Evolutionary conservation across 352 stramenopile species (phyloP), one percentile per base, ranked within the genome.

Genomic region (Phytophthora palmivora): DNA sequence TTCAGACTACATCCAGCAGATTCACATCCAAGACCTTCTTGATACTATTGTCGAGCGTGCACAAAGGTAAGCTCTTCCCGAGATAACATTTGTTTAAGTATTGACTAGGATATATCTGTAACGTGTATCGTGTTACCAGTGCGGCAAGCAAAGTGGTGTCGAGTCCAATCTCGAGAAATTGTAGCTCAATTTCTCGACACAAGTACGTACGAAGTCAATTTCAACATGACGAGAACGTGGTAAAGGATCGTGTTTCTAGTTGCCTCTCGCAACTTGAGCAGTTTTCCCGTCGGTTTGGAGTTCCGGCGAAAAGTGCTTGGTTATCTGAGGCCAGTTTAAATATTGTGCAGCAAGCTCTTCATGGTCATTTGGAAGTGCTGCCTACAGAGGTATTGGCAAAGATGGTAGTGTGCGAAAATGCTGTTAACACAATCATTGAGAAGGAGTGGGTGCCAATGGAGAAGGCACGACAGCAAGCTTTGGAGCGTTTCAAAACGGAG

Each of bases 381-480:
- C 74, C 83, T 8, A 62, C 74, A 0, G 67, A 82, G 1, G 78
- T 91, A 0, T 74, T 91, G 36, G 58, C 78, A 43, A 71, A 62
- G 21, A 92, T 92, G 79, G 49, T 89, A 19, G 58, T 76, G 0
- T 75, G 74, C 21, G 83, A 92, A 52, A 73, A 72, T 22, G 18
- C 33, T 4, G 78, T 80, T 9, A 89, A 84, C 30, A 11, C 26
- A 5, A 28, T 81, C 18, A 89, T 92, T 34, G 67, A 72, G 41
- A 75, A 59, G 8, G 67, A 91, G 50, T 92, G 83, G 83, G 53
- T 78, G 8, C 78, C 79, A 11, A 68, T 79, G 61, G 79, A 92
- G 56, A 78, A 76, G 38, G 70, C 69, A 16, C 69, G 78, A 0
- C 73, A 79, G 22, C 37, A 84, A 26, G 75, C 78, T 16, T 44